Evolutionary conservation across 257 asterid species (phyloP), one percentile per base, ranked within the genome.

Genomic region (Nemophila menziesii): DNA sequence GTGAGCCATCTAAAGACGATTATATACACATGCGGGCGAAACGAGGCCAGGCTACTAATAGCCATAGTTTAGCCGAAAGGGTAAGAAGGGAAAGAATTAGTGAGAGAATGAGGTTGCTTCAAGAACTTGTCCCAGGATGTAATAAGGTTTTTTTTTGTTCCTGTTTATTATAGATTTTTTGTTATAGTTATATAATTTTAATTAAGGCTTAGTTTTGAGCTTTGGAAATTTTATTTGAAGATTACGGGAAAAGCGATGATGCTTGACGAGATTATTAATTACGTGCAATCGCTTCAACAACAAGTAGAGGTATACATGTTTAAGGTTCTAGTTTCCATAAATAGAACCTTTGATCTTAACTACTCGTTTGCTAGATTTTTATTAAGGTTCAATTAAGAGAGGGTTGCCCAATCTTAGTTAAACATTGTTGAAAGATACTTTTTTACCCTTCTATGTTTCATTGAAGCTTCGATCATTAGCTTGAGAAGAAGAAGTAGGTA

Each of bases 1-100:
- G 64, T 4, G 95, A 87, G 48, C 69, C 73, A 38, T 55, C 97
- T 4, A 82, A 75, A 61, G 95, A 82, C 16, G 61, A 69, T 51
- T 82, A 80, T 63, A 69, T 87, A 68, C 97, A 82, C 66, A 68
- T 79, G 52, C 70, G 95, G 70, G 97, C 95, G 56, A 82, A 75
- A 60, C 71, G 92, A 57, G 95, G 97, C 12, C 92, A 87, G 64
- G 97, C 97, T 17, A 87, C 97, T 11, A 83, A 83, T 55, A 87
- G 97, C 57, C 97, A 87, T 71, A 87, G 95, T 68, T 89, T 86
- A 47, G 94, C 94, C 10, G 97, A 86, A 63, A 77, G 97, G 93
- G 97, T 79, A 79, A 67, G 97, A 57, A 77, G 97, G 58, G 97
- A 87, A 58, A 77, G 77, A 68, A 86, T 86, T 56, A 82, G 97